Evolutionary conservation across 2,329 filamentous ascomycete genomes (phyloP).

Genomic region (Tolypocladium nubicola): DNA sequence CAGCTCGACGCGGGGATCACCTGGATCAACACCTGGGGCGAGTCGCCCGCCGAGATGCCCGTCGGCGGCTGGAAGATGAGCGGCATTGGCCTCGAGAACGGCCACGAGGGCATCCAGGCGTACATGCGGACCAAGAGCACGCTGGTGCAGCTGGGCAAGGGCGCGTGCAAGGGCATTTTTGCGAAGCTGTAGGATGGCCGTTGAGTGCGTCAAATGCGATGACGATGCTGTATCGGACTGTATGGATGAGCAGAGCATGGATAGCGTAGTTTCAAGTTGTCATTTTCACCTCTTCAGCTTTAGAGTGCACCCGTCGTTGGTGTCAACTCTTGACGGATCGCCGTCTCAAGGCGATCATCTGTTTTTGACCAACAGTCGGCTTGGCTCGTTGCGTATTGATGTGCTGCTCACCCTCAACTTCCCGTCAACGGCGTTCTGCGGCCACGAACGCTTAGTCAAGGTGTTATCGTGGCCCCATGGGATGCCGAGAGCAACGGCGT

Average conservation of each 20-base stretch:
- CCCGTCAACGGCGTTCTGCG: too few relatives aligned
- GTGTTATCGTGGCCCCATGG: too few relatives aligned
- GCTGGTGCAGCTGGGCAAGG: slow-evolving; percentile 63
- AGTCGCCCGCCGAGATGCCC: slow-evolving; percentile 83
- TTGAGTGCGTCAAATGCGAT: too few relatives aligned
- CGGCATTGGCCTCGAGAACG: slow-evolving; percentile 81
- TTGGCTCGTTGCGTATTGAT: too few relatives aligned
- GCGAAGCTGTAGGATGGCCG: slow-evolving; percentile 43
- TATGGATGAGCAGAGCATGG: neutral
- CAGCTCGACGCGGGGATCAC: slow-evolving; percentile 76
- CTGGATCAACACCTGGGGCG: slow-evolving; percentile 93
- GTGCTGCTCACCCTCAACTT: too few relatives aligned
- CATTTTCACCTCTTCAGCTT: neutral
- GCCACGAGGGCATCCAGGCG: slow-evolving; percentile 63
- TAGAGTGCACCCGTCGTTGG: too few relatives aligned
- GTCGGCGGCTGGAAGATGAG: slow-evolving; percentile 90
- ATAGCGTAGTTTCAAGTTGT: neutral
- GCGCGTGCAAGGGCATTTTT: slow-evolving; percentile 59
- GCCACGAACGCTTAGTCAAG: neutral
- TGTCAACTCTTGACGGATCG: too few relatives aligned
- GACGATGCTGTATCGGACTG: too few relatives aligned
- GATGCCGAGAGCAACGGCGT: neutral
- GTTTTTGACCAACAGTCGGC: too few relatives aligned
- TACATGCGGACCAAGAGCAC: slow-evolving; percentile 87
- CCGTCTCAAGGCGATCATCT: too few relatives aligned